phyloP scores from a whole-genome alignment of 805 yeast genomes.

The Kodamaea restingae region DNA sequence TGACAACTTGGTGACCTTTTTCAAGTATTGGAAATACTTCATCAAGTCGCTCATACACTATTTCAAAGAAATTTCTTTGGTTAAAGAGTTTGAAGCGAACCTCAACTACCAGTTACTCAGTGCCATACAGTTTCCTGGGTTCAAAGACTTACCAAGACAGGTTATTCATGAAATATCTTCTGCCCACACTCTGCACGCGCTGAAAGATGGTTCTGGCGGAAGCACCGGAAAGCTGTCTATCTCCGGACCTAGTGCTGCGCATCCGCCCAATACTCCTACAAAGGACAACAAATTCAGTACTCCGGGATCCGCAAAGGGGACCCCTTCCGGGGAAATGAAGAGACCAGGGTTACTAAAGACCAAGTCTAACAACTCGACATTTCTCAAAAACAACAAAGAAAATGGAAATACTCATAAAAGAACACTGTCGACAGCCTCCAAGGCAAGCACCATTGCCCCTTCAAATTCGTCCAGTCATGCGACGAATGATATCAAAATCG shows the following conservation, averaged over 20 bases:
- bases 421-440: slow-evolving; percentile 10
- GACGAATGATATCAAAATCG: slow-evolving; percentile 18
- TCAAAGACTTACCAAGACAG: slow-evolving; percentile 36
- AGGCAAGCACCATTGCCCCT: not conserved
- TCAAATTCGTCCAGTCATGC: slow-evolving; percentile 1
- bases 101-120: slow-evolving; percentile 35
- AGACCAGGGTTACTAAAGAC: slow-evolving; percentile 24
- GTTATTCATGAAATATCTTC: slow-evolving; percentile 9
- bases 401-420: slow-evolving; percentile 14
- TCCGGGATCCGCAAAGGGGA: not conserved
- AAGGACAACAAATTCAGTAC: slow-evolving; percentile 1
- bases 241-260: not conserved
- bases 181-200: not conserved
- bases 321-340: slow-evolving; percentile 7
- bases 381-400: slow-evolving; percentile 16
- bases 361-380: slow-evolving; percentile 20
- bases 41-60: slow-evolving; percentile 35
- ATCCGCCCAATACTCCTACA: slow-evolving; percentile 9
- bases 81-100: slow-evolving; percentile 40
- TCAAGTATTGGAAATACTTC: slow-evolving; percentile 40
- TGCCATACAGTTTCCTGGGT: slow-evolving; percentile 41
- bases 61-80: slow-evolving; percentile 42
- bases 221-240: not conserved
- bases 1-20: slow-evolving; percentile 33
- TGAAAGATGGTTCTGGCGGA: not conserved